These are phyloP conservation scores for Drosera capensis DNA, from an alignment of 148 eudicot species.

Conservation along the genomic window DNA sequence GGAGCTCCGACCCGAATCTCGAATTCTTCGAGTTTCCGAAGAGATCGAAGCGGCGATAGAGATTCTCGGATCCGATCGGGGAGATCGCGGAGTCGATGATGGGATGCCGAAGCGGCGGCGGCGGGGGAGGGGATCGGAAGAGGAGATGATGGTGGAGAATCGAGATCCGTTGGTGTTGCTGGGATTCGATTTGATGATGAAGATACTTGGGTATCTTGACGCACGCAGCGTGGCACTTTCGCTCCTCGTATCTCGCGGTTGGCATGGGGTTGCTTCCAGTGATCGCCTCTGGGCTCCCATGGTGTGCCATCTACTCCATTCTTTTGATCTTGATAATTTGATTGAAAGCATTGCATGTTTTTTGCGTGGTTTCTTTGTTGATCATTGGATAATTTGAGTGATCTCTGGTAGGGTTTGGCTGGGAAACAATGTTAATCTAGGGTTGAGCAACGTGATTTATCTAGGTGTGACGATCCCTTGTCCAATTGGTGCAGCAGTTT, in stretches of 20 bases:
- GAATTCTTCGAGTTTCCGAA: too few relatives aligned
- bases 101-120: constrained; percentile 3
- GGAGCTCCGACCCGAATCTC: too few relatives aligned
- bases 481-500: too few relatives aligned
- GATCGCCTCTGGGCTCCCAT: constrained; percentile 46
- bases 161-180: constrained; percentile 35
- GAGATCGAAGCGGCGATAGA: too few relatives aligned
- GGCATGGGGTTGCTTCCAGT: constrained; percentile 50
- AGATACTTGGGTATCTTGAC: constrained; percentile 28
- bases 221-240: constrained; percentile 49
- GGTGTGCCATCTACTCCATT: constrained; percentile 18
- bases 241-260: constrained; percentile 41
- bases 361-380: background rate
- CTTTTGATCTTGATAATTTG: too few relatives aligned
- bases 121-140: constrained; percentile 1
- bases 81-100: background rate
- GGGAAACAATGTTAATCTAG: too few relatives aligned
- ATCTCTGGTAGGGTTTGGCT: background rate
- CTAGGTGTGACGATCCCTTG: too few relatives aligned
- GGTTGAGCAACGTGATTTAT: too few relatives aligned
- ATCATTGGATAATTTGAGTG: background rate
- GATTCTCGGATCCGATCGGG: background rate
- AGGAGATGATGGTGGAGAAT: constrained; percentile 1
- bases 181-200: constrained; percentile 40
- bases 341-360: too few relatives aligned